phyloP scores from a whole-genome alignment of 495 filamentous ascomycete genomes.

The Neurospora hispaniola region DNA sequence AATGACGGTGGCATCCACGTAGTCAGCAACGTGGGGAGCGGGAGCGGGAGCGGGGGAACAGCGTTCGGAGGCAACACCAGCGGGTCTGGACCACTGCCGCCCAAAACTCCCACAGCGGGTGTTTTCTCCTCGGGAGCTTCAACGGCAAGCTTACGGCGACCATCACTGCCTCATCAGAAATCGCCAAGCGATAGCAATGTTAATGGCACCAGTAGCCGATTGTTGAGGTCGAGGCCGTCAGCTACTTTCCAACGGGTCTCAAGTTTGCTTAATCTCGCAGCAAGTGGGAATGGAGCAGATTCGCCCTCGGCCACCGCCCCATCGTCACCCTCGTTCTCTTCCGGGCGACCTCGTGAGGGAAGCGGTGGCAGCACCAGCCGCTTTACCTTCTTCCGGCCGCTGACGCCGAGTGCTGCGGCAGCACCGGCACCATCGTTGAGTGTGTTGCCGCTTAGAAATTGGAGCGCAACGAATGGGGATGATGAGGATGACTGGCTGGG shows the following conservation, averaged over 20 bases:
- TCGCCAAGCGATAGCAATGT: background rate
- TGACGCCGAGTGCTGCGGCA: background rate
- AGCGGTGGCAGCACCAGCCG: background rate
- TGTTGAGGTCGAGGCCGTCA: background rate
- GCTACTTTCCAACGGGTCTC: conserved; percentile 4
- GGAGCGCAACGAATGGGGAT: background rate
- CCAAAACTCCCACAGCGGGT: background rate
- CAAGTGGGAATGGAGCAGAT: background rate
- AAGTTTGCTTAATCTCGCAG: conserved; percentile 4
- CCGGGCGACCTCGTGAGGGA: background rate
- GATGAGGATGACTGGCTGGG: conserved; percentile 2
- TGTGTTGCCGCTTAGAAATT: background rate
- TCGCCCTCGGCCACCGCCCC: background rate
- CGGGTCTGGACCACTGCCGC: background rate
- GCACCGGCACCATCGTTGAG: background rate
- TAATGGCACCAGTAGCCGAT: background rate
- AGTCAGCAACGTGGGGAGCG: background rate
- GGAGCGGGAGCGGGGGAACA: background rate
- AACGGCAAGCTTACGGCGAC: background rate
- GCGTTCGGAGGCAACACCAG: background rate
- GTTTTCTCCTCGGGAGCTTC: background rate
- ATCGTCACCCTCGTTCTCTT: background rate
- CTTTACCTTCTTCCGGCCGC: background rate
- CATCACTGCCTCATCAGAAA: background rate
- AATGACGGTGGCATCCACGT: background rate